Evolutionary conservation across 2,329 filamentous ascomycete species (phyloP), one percentile per base, ranked within the genome.

Genomic region (Coniochaeta hoffmannii): DNA sequence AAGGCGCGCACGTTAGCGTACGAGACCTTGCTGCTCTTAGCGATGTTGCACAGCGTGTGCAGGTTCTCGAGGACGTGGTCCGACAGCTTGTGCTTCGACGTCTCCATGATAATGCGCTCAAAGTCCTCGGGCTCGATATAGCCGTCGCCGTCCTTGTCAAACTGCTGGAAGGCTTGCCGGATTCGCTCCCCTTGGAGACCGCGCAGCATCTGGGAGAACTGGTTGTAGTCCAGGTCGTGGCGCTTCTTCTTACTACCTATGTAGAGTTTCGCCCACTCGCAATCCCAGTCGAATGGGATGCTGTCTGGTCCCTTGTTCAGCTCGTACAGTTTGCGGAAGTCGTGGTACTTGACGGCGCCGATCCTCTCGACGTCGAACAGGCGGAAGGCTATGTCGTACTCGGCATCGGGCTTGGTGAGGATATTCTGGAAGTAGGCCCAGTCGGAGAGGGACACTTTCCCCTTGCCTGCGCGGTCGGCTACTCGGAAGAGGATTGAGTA

Each of bases 331-430:
- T 84, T 81, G 67, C 90, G 85, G 74, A 99, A 92, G 65, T 91
- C 85, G 36, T 96, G 88, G 68, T 93, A 96, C 70, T 92, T 93
- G 66, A 99, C 90, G 51, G 82, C 82, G 58, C 94, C 94, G 19
- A 85, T 88, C 59, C 89, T 83, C 53, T 93, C 86, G 64, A 90
- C 81, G 68, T 97, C 93, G 73, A 99, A 99, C 55, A 99, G 82
- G 65, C 94, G 89, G 76, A 97, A 99, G 15, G 94, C 93, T 65
- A 99, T 96, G 73, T 97, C 92, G 75, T 99, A 99, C 76, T 99
- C 94, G 70, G 94, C 94, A 68, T 97, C 94, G 59, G 94, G 89
- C 75, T 97, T 97, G 63, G 81, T 80, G 57, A 99, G 85, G 60
- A 99, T 82, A 76, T 96, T 95, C 75, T 97, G 90, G 73, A 97